A percentile compares a stretch with the other conserved stretches of the same genome.
These are phyloP conservation scores for Penicillium bialowiezense DNA, from an alignment of 495 filamentous ascomycete genomes.

Conservation along the genomic window DNA sequence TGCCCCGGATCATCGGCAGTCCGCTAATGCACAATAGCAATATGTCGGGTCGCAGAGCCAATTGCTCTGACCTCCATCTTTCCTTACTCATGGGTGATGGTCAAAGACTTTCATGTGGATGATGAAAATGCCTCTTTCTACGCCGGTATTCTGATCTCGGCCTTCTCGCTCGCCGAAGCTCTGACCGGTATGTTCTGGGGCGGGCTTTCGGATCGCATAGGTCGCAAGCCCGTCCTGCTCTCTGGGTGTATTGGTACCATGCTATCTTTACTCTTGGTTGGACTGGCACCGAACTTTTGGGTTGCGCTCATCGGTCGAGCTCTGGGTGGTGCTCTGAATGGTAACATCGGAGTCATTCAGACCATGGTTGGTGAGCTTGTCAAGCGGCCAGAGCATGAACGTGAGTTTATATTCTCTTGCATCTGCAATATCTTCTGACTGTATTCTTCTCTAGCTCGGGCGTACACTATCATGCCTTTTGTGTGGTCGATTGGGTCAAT, in stretches of 20 bases:
- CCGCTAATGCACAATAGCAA: constrained; percentile 44
- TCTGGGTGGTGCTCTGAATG: constrained; percentile 80
- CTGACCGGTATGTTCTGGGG: constrained; percentile 86
- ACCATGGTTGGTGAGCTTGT: constrained; percentile 90
- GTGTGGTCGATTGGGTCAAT: constrained; percentile 86
- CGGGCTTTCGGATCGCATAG: constrained; percentile 72
- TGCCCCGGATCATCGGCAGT: constrained; percentile 3
- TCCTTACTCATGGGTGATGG: constrained; percentile 83
- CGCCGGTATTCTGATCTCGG: constrained; percentile 80
- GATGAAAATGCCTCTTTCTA: constrained; percentile 74
- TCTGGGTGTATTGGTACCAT: constrained; percentile 78
- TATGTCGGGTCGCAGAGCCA: constrained; percentile 82
- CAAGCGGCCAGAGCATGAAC: constrained; percentile 75
- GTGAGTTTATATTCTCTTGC: constrained; percentile 47
- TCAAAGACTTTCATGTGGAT: constrained; percentile 69
- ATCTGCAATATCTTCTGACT: constrained; percentile 3
- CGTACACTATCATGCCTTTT: constrained; percentile 84
- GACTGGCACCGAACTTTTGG: constrained; percentile 79
- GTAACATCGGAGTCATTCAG: constrained; percentile 85
- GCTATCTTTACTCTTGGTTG: constrained; percentile 74
- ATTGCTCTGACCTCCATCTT: constrained; percentile 86
- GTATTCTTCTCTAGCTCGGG: constrained; percentile 51
- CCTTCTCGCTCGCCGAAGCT: constrained; percentile 78
- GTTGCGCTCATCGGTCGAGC: constrained; percentile 69
- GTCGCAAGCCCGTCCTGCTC: constrained; percentile 80